Evolutionary conservation across 2,329 filamentous ascomycete genomes (phyloP).

Genomic region (Penicillium sp.): DNA sequence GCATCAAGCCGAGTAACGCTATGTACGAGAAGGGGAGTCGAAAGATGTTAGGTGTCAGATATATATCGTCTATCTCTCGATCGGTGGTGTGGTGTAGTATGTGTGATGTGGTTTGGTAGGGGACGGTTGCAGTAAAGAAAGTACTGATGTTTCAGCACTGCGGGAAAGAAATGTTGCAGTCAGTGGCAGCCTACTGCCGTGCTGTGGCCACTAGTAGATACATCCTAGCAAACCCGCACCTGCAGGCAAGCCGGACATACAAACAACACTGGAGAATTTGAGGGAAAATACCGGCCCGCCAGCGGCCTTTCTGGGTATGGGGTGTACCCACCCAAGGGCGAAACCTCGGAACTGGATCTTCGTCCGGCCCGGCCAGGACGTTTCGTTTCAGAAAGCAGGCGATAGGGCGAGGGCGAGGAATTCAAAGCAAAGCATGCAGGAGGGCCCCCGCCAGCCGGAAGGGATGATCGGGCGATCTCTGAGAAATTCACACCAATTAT

Average conservation of each 20-base stretch:
- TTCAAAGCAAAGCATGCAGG: neutral
- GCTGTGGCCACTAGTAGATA: too few relatives aligned
- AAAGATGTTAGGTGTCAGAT: neutral
- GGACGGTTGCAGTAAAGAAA: too few relatives aligned
- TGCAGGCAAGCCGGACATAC: too few relatives aligned
- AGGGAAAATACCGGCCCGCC: constrained; percentile 14
- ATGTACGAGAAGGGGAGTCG: constrained; percentile 25
- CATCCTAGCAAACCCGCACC: too few relatives aligned
- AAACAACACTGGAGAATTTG: too few relatives aligned
- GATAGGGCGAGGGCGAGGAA: constrained; percentile 3
- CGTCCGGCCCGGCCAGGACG: neutral
- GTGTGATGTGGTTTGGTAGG: too few relatives aligned
- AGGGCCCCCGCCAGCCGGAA: neutral
- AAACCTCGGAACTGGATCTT: neutral
- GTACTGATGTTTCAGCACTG: too few relatives aligned
- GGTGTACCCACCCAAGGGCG: neutral
- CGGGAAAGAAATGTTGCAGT: too few relatives aligned
- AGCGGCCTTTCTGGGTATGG: constrained; percentile 15
- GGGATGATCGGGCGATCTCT: constrained; percentile 11
- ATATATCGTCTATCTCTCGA: too few relatives aligned
- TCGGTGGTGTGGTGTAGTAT: too few relatives aligned
- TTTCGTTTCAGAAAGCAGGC: too few relatives aligned
- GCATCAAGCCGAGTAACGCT: constrained; percentile 23
- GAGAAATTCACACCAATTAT: constrained; percentile 25
- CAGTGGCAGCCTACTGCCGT: too few relatives aligned